Evolutionary conservation across 306 rosid genomes (phyloP).

Genomic region (Myrica gale): DNA sequence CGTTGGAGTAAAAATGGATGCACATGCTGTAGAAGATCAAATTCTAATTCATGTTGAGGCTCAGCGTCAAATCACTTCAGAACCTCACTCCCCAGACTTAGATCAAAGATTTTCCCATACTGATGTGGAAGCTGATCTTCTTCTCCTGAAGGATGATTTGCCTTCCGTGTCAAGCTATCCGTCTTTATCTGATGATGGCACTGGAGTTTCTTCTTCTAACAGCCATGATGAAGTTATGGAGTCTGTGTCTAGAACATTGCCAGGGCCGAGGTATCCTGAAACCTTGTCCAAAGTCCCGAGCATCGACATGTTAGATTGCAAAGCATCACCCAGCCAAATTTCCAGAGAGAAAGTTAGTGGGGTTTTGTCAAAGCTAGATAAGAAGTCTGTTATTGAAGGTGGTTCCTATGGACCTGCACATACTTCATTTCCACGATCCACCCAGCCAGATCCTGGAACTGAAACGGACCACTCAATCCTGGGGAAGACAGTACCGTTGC

Average conservation of each 20-base stretch:
- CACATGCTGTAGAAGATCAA: slow-evolving; percentile 35
- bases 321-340: slow-evolving; percentile 25
- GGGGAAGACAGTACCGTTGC: slow-evolving; percentile 42
- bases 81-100: slow-evolving; percentile 30
- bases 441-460: slow-evolving; percentile 37
- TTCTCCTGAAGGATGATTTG: slow-evolving; percentile 41
- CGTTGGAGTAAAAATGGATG: slow-evolving; percentile 35
- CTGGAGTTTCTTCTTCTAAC: slow-evolving; percentile 37
- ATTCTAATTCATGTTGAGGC: slow-evolving; percentile 23
- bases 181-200: slow-evolving; percentile 31
- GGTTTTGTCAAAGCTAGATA: slow-evolving; percentile 34
- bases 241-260: slow-evolving; percentile 33
- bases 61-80: slow-evolving; percentile 14
- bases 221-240: slow-evolving; percentile 47
- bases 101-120: slow-evolving; percentile 35
- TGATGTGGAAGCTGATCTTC: slow-evolving; percentile 43
- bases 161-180: slow-evolving; percentile 33
- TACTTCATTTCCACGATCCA: slow-evolving; percentile 32
- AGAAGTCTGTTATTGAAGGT: slow-evolving; percentile 39
- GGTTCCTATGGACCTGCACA: slow-evolving; percentile 32
- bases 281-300: slow-evolving; percentile 39
- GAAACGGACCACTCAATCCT: slow-evolving; percentile 25
- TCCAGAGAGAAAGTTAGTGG: slow-evolving; percentile 36
- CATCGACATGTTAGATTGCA: slow-evolving; percentile 25
- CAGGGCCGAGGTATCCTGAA: slow-evolving; percentile 44